Conservation (phyloP, 179 eudicot genomes). For the Beta corolliflora region DNA sequence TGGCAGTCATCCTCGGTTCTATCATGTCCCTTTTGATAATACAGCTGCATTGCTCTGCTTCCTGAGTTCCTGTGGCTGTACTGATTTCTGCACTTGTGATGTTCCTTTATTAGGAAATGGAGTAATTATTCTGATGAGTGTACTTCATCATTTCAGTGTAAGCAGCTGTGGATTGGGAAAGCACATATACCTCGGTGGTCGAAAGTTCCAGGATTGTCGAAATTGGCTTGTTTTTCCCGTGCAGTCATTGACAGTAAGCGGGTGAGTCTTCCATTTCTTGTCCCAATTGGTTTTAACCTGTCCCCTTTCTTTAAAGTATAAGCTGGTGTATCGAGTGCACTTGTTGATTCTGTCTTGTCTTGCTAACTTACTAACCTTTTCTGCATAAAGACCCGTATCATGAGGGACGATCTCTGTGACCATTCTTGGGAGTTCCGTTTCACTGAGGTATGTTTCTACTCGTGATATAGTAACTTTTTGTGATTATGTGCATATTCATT, state of each 20-base stretch:
- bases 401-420: slow-evolving; percentile 75
- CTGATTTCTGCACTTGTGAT: background rate
- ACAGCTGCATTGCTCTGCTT: background rate
- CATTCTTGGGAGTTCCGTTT: slow-evolving; percentile 87
- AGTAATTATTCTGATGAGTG: background rate
- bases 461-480: background rate
- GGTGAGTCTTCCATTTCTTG: slow-evolving; percentile 40
- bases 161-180: slow-evolving; percentile 80
- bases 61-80: background rate
- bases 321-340: background rate
- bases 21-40: background rate
- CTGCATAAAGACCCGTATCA: slow-evolving; percentile 57
- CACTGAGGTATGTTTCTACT: slow-evolving; percentile 15
- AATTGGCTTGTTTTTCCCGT: slow-evolving; percentile 60
- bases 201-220: slow-evolving; percentile 54
- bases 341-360: background rate
- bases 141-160: slow-evolving; percentile 50
- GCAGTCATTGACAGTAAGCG: slow-evolving; percentile 70
- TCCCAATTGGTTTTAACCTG: background rate
- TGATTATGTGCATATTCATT: background rate
- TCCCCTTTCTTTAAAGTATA: background rate
- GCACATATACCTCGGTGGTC: slow-evolving; percentile 86
- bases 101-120: background rate
- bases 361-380: slow-evolving; percentile 1
- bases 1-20: background rate